phyloP scores from a whole-genome alignment of 164 flowering plant species.

The Santalum album region DNA sequence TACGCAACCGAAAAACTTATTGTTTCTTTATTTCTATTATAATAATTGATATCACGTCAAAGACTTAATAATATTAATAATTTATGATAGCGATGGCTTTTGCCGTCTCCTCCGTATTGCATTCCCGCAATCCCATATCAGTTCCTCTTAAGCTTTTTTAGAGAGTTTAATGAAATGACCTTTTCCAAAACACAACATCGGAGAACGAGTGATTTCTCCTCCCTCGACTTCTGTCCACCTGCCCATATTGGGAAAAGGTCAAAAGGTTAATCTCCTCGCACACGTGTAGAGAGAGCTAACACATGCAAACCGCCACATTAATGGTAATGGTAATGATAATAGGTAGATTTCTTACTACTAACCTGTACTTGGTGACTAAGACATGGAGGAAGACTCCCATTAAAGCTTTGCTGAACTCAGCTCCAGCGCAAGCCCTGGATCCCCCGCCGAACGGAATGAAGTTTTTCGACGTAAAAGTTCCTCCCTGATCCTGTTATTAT shows the following conservation, averaged over 20 bases:
- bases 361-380: conserved; percentile 33
- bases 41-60: no score
- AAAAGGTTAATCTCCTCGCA: no score
- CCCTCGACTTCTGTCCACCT: conserved; percentile 28
- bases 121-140: no score
- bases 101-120: no score
- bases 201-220: conserved; percentile 20
- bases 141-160: no score
- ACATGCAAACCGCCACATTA: no score
- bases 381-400: conserved; percentile 28
- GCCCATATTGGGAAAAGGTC: neutral
- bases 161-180: conserved; percentile 17
- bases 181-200: conserved; percentile 13
- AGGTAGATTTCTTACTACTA: neutral
- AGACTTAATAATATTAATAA: no score
- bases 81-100: no score
- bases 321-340: neutral
- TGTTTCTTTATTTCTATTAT: no score
- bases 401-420: conserved; percentile 26
- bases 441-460: conserved; percentile 44
- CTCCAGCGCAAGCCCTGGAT: conserved; percentile 31
- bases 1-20: no score
- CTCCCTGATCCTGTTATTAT: conserved; percentile 14
- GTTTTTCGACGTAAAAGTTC: conserved; percentile 15
- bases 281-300: no score